phyloP scores from a whole-genome alignment of 805 yeast species.

The Metschnikowia lachancei region DNA sequence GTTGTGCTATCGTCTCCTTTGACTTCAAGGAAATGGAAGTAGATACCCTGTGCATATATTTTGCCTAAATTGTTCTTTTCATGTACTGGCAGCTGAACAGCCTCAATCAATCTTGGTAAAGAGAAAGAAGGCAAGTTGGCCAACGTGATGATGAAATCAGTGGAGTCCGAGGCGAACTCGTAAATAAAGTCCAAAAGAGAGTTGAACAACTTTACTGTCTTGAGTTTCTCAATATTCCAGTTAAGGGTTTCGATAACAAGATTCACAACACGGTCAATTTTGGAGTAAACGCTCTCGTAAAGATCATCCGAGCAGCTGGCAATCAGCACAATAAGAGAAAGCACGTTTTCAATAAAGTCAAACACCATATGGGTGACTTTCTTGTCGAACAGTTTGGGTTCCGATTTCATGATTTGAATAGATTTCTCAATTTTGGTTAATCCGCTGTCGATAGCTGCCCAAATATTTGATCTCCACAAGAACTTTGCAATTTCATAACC shows the following conservation, averaged over 20 bases:
- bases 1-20: conserved; percentile 16
- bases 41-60: conserved; percentile 41
- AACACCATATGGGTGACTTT: conserved; percentile 43
- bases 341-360: conserved; percentile 69
- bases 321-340: conserved; percentile 66
- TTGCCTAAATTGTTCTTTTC: conserved; percentile 28
- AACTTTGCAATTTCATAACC: conserved; percentile 78
- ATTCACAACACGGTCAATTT: conserved; percentile 37
- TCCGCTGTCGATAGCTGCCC: conserved; percentile 57
- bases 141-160: conserved; percentile 46
- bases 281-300: conserved; percentile 46
- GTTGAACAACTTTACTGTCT: conserved; percentile 44
- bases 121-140: conserved; percentile 17
- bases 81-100: conserved; percentile 17
- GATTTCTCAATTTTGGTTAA: conserved; percentile 52
- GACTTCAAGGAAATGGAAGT: conserved; percentile 41
- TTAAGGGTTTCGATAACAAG: conserved; percentile 39
- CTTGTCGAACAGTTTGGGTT: conserved; percentile 19
- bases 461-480: conserved; percentile 75
- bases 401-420: conserved; percentile 39
- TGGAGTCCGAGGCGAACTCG: conserved; percentile 59
- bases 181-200: conserved; percentile 55
- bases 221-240: conserved; percentile 35
- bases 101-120: conserved; percentile 20
- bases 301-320: conserved; percentile 58